These are phyloP conservation scores for Tetratostichococcus sp. DNA, from an alignment of 139 green algal genomes.

Conservation along the genomic window DNA sequence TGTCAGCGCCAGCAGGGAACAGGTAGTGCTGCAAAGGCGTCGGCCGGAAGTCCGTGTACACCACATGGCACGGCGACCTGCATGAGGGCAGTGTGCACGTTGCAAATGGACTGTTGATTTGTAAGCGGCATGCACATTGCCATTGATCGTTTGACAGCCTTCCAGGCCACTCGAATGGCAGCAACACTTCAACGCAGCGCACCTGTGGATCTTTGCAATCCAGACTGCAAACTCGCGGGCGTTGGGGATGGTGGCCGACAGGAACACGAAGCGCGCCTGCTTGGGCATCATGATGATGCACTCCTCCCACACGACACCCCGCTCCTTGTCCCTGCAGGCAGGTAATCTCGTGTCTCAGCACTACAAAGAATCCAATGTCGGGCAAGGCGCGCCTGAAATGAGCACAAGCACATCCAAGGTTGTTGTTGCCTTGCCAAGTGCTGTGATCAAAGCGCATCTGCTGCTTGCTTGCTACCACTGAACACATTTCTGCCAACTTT, in stretches of 20 bases:
- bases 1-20: conserved; percentile 59
- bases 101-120: too few relatives aligned
- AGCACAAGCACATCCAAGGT: too few relatives aligned
- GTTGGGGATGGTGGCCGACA: conserved; percentile 83
- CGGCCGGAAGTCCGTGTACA: conserved; percentile 81
- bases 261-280: conserved; percentile 61
- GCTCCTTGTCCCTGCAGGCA: conserved; percentile 17
- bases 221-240: conserved; percentile 76
- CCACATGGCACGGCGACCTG: conserved; percentile 62
- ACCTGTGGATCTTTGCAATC: conserved; percentile 61
- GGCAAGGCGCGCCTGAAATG: too few relatives aligned
- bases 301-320: conserved; percentile 59
- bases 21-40: conserved; percentile 80
- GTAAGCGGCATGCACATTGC: too few relatives aligned
- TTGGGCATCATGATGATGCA: conserved; percentile 52
- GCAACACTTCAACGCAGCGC: neutral
- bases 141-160: too few relatives aligned
- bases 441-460: too few relatives aligned
- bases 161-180: too few relatives aligned
- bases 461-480: too few relatives aligned
- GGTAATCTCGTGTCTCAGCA: too few relatives aligned
- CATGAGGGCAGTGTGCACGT: neutral
- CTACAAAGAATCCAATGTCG: too few relatives aligned
- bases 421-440: too few relatives aligned
- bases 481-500: too few relatives aligned